Evolutionary conservation across 805 yeast species (phyloP).

Genomic region (Cyberlindnera lachancei): DNA sequence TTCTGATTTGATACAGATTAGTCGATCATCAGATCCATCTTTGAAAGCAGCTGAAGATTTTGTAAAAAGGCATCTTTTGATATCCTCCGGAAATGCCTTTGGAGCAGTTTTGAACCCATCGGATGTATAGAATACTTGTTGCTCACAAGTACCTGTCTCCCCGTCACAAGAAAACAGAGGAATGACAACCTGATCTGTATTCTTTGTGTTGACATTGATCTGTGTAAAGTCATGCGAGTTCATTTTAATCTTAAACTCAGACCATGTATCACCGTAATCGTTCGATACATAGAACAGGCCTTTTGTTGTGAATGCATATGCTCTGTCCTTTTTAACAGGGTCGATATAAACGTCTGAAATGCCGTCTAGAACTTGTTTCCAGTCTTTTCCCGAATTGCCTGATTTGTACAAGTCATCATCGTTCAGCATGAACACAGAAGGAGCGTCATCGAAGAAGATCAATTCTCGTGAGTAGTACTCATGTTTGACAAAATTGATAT

Average conservation of each 20-base stretch:
- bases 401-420: slow-evolving; percentile 33
- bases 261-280: slow-evolving; percentile 38
- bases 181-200: slow-evolving; percentile 32
- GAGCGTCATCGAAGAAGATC: slow-evolving; percentile 27
- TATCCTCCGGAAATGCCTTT: slow-evolving; percentile 15
- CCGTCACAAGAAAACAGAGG: slow-evolving; percentile 22
- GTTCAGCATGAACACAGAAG: slow-evolving; percentile 16
- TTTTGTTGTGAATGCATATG: slow-evolving; percentile 30
- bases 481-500: slow-evolving; percentile 7
- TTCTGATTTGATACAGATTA: slow-evolving; percentile 37
- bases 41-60: slow-evolving; percentile 20
- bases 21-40: slow-evolving; percentile 23
- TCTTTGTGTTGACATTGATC: slow-evolving; percentile 31
- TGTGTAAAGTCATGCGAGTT: slow-evolving; percentile 15
- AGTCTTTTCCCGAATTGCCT: slow-evolving; percentile 38
- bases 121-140: slow-evolving; percentile 32
- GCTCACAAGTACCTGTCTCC: slow-evolving; percentile 24
- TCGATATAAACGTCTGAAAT: slow-evolving; percentile 22
- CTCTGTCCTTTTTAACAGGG: slow-evolving; percentile 30
- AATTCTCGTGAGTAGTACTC: slow-evolving; percentile 11
- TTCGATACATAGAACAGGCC: slow-evolving; percentile 30
- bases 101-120: slow-evolving; percentile 37
- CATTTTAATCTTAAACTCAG: slow-evolving; percentile 23
- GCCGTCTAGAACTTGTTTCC: slow-evolving; percentile 31
- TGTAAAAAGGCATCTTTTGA: slow-evolving; percentile 27